These are phyloP conservation scores for Penicillium sp. DNA, from an alignment of 2,329 filamentous ascomycete species.

Conservation along the genomic window DNA sequence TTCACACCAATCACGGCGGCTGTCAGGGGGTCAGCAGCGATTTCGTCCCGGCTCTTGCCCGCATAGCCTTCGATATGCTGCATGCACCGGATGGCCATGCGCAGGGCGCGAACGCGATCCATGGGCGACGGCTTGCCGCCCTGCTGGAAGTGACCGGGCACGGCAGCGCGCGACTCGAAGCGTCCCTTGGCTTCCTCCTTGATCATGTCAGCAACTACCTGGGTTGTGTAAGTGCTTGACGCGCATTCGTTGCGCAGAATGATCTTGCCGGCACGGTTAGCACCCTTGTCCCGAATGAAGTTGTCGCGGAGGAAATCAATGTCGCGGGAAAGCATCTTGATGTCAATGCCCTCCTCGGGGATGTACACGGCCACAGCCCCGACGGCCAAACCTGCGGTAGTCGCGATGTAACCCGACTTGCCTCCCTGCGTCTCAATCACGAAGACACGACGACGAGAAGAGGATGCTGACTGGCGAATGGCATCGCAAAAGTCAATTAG, in stretches of 20 bases:
- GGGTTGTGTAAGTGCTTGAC: slow-evolving; percentile 83
- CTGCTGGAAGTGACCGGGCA: slow-evolving; percentile 92
- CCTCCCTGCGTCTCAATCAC: slow-evolving; percentile 98
- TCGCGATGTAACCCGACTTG: slow-evolving; percentile 88
- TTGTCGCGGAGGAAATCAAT: slow-evolving; percentile 84
- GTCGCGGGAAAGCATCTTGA: slow-evolving; percentile 88
- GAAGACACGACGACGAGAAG: slow-evolving; percentile 88
- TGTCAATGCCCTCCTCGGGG: slow-evolving; percentile 89
- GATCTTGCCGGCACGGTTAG: slow-evolving; percentile 84
- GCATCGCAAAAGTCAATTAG: slow-evolving; percentile 94
- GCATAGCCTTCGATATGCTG: slow-evolving; percentile 81
- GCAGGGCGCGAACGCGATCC: slow-evolving; percentile 88
- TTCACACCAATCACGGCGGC: slow-evolving; percentile 86
- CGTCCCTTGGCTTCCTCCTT: slow-evolving; percentile 86
- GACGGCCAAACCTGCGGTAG: slow-evolving; percentile 83
- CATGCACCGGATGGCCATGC: slow-evolving; percentile 90
- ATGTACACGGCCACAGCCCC: slow-evolving; percentile 93
- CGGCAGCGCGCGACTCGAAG: slow-evolving; percentile 88
- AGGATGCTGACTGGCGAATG: slow-evolving; percentile 94
- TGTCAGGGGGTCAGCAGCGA: slow-evolving; percentile 70
- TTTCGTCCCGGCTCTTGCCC: slow-evolving; percentile 62
- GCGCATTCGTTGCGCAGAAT: slow-evolving; percentile 97
- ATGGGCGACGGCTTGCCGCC: slow-evolving; percentile 90
- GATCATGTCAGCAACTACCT: slow-evolving; percentile 93
- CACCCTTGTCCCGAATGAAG: slow-evolving; percentile 80